A percentile compares a stretch with the other conserved stretches of the same genome.
Evolutionary conservation across 1,284 basidiomycete species (phyloP).

Genomic region (Malassezia sp.): DNA sequence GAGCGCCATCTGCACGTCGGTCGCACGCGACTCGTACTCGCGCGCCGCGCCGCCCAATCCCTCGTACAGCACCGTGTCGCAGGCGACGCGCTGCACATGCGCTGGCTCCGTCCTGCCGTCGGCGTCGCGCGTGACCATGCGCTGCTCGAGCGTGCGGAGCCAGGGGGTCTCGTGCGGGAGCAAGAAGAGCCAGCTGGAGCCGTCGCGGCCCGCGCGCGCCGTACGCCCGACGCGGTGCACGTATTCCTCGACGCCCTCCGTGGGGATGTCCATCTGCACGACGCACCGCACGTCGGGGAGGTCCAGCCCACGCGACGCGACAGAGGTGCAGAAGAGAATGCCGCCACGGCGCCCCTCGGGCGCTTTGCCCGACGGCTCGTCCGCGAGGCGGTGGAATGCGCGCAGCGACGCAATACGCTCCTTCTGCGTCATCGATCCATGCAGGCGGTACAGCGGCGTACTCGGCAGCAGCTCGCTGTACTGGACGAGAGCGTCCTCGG

Average conservation of each 20-base stretch:
- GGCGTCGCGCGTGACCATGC: slow-evolving; percentile 52
- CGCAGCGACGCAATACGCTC: slow-evolving; percentile 71
- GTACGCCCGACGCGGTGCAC: slow-evolving; percentile 93
- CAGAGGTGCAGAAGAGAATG: slow-evolving; percentile 84
- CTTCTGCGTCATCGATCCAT: slow-evolving; percentile 76
- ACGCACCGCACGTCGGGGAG: slow-evolving; percentile 87
- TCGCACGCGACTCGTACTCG: slow-evolving; percentile 81
- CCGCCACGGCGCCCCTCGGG: slow-evolving; percentile 43
- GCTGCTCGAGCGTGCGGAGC: slow-evolving; percentile 72
- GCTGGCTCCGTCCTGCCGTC: slow-evolving; percentile 4
- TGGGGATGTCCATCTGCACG: slow-evolving; percentile 91
- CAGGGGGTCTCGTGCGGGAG: slow-evolving; percentile 73
- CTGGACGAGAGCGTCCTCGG: slow-evolving; percentile 31
- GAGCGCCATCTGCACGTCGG: slow-evolving; percentile 86
- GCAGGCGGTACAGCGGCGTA: slow-evolving; percentile 75
- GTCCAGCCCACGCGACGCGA: slow-evolving; percentile 95
- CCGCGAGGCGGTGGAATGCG: slow-evolving; percentile 56
- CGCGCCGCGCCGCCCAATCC: slow-evolving; percentile 63
- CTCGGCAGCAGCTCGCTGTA: slow-evolving; percentile 58
- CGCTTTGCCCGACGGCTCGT: neutral
- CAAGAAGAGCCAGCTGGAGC: slow-evolving; percentile 86
- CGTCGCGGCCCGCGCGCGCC: slow-evolving; percentile 75
- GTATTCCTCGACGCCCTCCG: slow-evolving; percentile 91
- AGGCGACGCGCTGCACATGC: slow-evolving; percentile 12
- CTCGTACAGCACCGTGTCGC: slow-evolving; percentile 42